phyloP scores from a whole-genome alignment of 108 stramenopile genomes.

The Fragilariopsis cylindrus region DNA sequence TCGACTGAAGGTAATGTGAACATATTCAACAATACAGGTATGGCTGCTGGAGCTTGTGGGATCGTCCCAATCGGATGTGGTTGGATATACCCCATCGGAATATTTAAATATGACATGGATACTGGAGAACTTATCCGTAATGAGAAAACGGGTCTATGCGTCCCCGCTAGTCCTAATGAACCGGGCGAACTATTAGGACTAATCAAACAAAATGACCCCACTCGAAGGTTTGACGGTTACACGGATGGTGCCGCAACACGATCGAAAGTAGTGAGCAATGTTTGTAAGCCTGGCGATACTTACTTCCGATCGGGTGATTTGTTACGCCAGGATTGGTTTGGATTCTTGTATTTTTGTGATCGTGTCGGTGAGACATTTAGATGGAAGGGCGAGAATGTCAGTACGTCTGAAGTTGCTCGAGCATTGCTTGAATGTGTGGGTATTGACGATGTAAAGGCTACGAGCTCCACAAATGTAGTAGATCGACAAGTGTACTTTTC shows the following conservation, averaged over 20 bases:
- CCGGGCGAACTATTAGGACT: conserved; percentile 22
- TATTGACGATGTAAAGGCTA: not conserved
- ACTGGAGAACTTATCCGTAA: conserved; percentile 17
- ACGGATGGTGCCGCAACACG: conserved; percentile 11
- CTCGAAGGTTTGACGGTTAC: conserved; percentile 20
- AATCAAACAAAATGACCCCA: conserved; percentile 15
- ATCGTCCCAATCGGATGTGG: conserved; percentile 18
- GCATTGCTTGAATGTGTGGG: not conserved
- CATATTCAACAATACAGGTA: conserved; percentile 21
- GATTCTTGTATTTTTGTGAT: conserved; percentile 25
- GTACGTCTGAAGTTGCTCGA: conserved; percentile 22
- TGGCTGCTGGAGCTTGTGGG: conserved; percentile 22
- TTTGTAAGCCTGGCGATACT: conserved; percentile 9
- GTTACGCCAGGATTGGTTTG: conserved; percentile 15
- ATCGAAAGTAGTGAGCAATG: conserved; percentile 19
- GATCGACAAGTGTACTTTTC: not conserved
- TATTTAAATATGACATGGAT: conserved; percentile 17
- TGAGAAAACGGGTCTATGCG: conserved; percentile 16
- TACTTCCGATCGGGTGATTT: conserved; percentile 26
- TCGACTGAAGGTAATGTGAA: conserved; percentile 26
- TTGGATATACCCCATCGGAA: conserved; percentile 24
- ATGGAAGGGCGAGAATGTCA: conserved; percentile 29
- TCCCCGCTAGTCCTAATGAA: conserved; percentile 12
- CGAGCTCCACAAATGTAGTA: not conserved
- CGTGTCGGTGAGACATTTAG: conserved; percentile 27